Conservation (phyloP, 169 alveolate genomes). For the Babesia bovis region DNA sequence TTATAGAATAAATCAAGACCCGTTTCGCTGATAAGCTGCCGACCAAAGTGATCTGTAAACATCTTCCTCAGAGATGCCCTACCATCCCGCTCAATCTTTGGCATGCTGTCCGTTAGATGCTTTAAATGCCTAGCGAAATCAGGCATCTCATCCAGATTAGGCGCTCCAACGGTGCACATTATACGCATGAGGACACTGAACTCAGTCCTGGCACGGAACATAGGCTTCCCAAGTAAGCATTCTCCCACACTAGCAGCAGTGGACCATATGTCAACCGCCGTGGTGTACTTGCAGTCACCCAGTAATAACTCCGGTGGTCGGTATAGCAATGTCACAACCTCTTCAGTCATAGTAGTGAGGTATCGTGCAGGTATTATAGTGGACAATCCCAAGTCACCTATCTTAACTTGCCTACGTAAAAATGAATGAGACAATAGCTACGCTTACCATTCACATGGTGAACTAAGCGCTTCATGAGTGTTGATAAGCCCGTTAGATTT, state of each 20-base stretch:
- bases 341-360: constrained; percentile 73
- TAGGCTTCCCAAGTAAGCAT: constrained; percentile 84
- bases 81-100: constrained; percentile 67
- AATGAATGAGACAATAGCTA: too few species aligned
- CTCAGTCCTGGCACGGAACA: constrained; percentile 87
- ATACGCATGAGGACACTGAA: constrained; percentile 80
- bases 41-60: constrained; percentile 78
- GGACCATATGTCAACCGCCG: constrained; percentile 79
- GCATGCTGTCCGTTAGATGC: constrained; percentile 59
- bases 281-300: constrained; percentile 67
- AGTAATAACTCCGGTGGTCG: constrained; percentile 79
- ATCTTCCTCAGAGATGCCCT: constrained; percentile 59
- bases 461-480: constrained; percentile 28
- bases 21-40: constrained; percentile 73
- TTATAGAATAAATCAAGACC: constrained; percentile 82
- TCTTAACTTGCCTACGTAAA: constrained; percentile 66
- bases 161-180: constrained; percentile 79
- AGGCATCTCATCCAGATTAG: constrained; percentile 77
- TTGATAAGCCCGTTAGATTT: constrained; percentile 26
- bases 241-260: constrained; percentile 81
- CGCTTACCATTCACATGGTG: constrained; percentile 53
- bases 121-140: constrained; percentile 49
- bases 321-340: constrained; percentile 76
- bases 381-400: constrained; percentile 76
- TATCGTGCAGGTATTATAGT: constrained; percentile 70